These are phyloP conservation scores for Hydnomerulius pinastri DNA, from an alignment of 768 basidiomycete species.

Conservation along the genomic window DNA sequence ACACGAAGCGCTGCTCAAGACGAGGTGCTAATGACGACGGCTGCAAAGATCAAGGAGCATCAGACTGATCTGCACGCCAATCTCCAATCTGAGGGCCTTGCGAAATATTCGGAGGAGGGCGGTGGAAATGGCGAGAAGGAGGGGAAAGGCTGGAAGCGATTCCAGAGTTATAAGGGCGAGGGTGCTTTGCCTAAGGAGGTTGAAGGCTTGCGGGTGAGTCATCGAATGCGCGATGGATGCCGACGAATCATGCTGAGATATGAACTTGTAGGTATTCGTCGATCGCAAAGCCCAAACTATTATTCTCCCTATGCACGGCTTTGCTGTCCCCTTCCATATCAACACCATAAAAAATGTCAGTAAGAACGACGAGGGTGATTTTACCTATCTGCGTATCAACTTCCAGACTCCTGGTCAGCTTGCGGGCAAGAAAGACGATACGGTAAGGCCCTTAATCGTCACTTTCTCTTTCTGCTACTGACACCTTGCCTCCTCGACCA, in stretches of 20 bases:
- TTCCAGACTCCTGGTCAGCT: slow-evolving; percentile 98
- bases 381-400: slow-evolving; percentile 93
- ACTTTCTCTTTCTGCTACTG: slow-evolving; percentile 3
- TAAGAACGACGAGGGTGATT: slow-evolving; percentile 96
- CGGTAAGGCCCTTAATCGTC: slow-evolving; percentile 50
- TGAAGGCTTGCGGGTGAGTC: slow-evolving; percentile 73
- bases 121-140: slow-evolving; percentile 75
- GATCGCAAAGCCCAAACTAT: slow-evolving; percentile 91
- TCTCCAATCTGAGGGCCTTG: slow-evolving; percentile 78
- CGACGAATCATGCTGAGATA: slow-evolving; percentile 10
- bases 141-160: slow-evolving; percentile 92
- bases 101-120: slow-evolving; percentile 82
- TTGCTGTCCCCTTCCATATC: slow-evolving; percentile 96
- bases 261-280: slow-evolving; percentile 68
- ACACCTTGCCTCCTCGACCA: slow-evolving; percentile 26
- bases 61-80: slow-evolving; percentile 79
- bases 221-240: neutral
- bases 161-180: slow-evolving; percentile 97
- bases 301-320: slow-evolving; percentile 91
- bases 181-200: slow-evolving; percentile 84
- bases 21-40: slow-evolving; percentile 76
- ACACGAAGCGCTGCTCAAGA: slow-evolving; percentile 86
- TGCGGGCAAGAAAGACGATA: slow-evolving; percentile 98
- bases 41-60: slow-evolving; percentile 82
- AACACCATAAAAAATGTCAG: slow-evolving; percentile 97